Evolutionary conservation across 2,329 filamentous ascomycete genomes (phyloP).

Genomic region (Elsinoe batatas): DNA sequence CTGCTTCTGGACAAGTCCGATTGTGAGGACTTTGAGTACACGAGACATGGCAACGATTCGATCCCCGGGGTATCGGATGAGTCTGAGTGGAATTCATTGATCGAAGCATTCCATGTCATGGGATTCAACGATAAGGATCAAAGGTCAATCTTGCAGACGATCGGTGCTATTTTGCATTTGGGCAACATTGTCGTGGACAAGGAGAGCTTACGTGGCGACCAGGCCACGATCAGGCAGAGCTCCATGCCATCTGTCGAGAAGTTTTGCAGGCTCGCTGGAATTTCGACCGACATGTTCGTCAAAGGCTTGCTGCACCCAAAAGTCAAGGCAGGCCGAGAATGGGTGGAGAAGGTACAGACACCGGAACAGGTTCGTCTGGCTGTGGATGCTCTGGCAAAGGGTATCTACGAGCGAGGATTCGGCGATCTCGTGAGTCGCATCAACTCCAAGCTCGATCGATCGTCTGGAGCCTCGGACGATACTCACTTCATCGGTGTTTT

Average conservation of each 20-base stretch:
- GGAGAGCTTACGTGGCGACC: conserved; percentile 82
- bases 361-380: conserved; percentile 88
- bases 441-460: conserved; percentile 84
- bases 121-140: conserved; percentile 83
- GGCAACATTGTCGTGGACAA: conserved; percentile 86
- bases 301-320: conserved; percentile 82
- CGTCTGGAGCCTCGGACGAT: conserved; percentile 71
- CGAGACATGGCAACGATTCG: conserved; percentile 78
- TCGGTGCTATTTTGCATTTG: conserved; percentile 85
- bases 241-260: conserved; percentile 64
- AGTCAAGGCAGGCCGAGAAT: conserved; percentile 92
- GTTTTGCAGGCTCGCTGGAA: conserved; percentile 75
- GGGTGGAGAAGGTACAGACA: conserved; percentile 97
- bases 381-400: conserved; percentile 86
- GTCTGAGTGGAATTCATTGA: conserved; percentile 79
- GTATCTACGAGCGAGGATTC: conserved; percentile 94
- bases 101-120: conserved; percentile 93
- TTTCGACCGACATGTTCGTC: conserved; percentile 73
- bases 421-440: conserved; percentile 86
- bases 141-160: conserved; percentile 67
- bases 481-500: conserved; percentile 95
- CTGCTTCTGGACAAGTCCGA: conserved; percentile 66
- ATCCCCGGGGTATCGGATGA: conserved; percentile 83
- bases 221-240: conserved; percentile 71
- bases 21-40: conserved; percentile 85